Percentiles rank a stretch among this genome's conserved stretches.
These are phyloP conservation scores for Aspergillus calidoustus DNA, from an alignment of 2,329 filamentous ascomycete species.

Conservation along the genomic window DNA sequence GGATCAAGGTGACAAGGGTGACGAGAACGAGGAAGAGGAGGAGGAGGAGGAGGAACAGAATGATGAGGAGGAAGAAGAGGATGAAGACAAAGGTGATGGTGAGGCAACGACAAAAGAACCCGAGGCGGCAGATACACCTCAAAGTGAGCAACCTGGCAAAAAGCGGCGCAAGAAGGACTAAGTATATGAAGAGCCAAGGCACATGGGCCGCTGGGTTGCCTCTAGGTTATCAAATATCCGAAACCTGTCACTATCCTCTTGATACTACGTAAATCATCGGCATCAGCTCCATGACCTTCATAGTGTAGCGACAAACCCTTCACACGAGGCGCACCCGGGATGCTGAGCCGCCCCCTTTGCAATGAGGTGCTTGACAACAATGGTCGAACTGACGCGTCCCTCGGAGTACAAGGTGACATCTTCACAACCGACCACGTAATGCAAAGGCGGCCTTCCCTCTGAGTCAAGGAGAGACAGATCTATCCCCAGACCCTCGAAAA, in stretches of 20 bases:
- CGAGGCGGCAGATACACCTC: neutral
- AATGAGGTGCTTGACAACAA: too few species aligned
- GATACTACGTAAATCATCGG: too few species aligned
- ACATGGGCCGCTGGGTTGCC: too few species aligned
- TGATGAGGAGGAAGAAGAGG: conserved; percentile 3
- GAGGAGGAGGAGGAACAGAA: neutral
- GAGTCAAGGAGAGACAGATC: neutral
- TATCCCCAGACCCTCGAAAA: neutral
- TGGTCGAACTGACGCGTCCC: too few species aligned
- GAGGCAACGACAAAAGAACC: neutral
- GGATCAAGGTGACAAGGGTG: conserved; percentile 18
- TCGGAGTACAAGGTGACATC: too few species aligned
- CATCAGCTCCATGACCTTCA: too few species aligned
- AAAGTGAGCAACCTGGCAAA: neutral
- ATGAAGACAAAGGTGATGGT: conserved; percentile 20
- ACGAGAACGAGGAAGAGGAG: neutral
- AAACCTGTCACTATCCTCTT: too few species aligned
- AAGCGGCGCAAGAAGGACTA: conserved; percentile 3
- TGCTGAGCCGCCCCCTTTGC: neutral
- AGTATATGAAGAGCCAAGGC: neutral
- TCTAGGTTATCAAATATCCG: too few species aligned
- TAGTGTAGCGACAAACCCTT: neutral
- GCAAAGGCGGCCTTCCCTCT: neutral
- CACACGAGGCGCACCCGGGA: neutral
- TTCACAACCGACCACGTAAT: neutral